Base-by-base conservation (phyloP, 192 early-diverging fungal species). In the Coemansia sp. region DNA sequence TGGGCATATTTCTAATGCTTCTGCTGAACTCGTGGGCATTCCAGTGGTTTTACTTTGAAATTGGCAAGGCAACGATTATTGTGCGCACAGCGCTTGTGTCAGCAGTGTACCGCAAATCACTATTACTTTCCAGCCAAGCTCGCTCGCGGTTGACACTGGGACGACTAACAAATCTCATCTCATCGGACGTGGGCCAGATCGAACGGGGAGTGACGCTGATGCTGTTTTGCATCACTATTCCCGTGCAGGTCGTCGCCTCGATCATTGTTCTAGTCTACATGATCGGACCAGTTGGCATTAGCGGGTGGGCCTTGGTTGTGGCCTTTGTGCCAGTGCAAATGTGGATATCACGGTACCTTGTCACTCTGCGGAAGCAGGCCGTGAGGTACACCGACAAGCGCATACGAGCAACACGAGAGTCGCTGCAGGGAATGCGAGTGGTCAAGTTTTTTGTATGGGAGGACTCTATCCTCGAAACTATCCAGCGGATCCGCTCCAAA, bases 381-480 rank as follows among this genome's bases (percentile, higher is more conserved):
- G 55, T 80, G 16, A 59, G 43, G 20, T 71, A 76, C 62, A 76
- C 77, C 2, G 83, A 84, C 62, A 71, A 69, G 53, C 82, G 82
- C 32, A 76, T 84, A n/a, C 68, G 70, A 4, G 64, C 70, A 27
- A 76, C 71, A 1, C 79, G 79, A 18, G 79, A 82, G 41, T 59
- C 79, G 1, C 37, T 95, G 30, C 88, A 88, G 47, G 89, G 88
- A 2, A 87, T 91, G 32, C 81, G 78, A 50, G 84, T 86, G 30
- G 87, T 92, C 35, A 92, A 92, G 68, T 85, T 85, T 18, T 92
- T 87, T 74, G 88, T 86, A 18, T 90, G 86, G 86, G 85, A 86
- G 22, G 47, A 65, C 8, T 67, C 74, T 9, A 68, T 84, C 10
- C 61, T 71, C 7, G 61, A 70, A 29, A 69, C 22, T 7, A 72